Base-by-base conservation (phyloP, 2,329 filamentous ascomycete genomes). In the Fusarium secorum region DNA sequence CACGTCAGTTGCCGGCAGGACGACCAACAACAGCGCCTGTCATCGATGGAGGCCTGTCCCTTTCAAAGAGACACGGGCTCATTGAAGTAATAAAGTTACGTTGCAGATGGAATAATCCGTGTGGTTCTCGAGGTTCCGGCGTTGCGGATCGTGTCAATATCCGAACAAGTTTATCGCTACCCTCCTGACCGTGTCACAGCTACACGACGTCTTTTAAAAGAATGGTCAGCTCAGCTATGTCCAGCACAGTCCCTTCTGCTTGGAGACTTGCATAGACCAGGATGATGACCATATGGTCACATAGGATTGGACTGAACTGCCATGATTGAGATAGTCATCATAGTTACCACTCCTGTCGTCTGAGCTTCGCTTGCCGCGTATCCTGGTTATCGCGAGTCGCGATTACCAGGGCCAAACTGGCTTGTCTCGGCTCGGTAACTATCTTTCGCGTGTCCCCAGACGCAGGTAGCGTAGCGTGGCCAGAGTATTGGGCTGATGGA, bases 111-210 rank as follows among this genome's bases (percentile, higher is more conserved):
- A n/a, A 17, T 24, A n/a, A 35, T 26, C 33, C 53, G 41, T 55
- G 32, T 51, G 35, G 45, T 49, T 32, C 46, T 22, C 32, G 44
- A 54, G 56, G 63, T 66, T 71, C 74, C 68, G 66, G 73, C 42
- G 42, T 45, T 57, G 63, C 64, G 66, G 71, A 55, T 64, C 36
- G 62, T 46, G 55, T 49, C 53, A 70, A 60, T 62, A 65, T 54
- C 57, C 56, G 53, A 57, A 51, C 39, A 61, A n/a, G 26, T 52
- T 49, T 46, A 55, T 48, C 35, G 39, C 42, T 42, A 28, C 58
- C 57, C 57, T 26, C 64, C 64, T 73, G 59, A 52, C 56, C 46
- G 67, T 74, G 65, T 63, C 56, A 72, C 70, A 48, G 45, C 64
- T 35, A n/a, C 70, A 73, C 56, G 38, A n/a, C 64, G 59, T 60